Conservation (phyloP, 2,329 filamentous ascomycete species). For the Talaromyces sp. region DNA sequence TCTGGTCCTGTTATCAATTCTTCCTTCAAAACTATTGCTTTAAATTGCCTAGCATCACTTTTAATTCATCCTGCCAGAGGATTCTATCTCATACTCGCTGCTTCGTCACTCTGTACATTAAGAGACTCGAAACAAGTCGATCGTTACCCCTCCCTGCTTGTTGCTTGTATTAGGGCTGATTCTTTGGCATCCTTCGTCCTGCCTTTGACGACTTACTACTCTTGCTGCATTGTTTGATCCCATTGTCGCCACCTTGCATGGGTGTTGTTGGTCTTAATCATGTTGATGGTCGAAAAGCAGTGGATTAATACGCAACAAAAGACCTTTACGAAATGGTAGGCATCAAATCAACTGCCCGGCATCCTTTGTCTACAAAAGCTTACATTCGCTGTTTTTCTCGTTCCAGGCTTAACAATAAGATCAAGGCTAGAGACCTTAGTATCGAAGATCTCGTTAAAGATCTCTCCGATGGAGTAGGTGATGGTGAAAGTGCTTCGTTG, state of each 20-base stretch:
- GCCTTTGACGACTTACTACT: not conserved
- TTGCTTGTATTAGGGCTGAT: not conserved
- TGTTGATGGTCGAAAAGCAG: constrained; percentile 53
- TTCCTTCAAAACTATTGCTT: not conserved
- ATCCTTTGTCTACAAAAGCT: not conserved
- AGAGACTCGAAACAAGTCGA: not conserved
- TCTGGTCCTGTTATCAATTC: not conserved
- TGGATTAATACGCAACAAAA: constrained; percentile 85
- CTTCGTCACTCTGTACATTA: not conserved
- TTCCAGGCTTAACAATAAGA: constrained; percentile 87
- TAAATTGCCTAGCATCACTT: not conserved
- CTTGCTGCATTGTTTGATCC: not conserved
- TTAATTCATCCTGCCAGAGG: not conserved
- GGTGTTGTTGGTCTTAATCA: constrained; percentile 19
- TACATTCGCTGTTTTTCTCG: not conserved
- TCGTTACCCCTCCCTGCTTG: not conserved
- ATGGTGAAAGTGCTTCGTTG: not conserved
- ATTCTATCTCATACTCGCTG: not conserved
- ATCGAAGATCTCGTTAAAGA: constrained; percentile 85
- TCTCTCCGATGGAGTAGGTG: constrained; percentile 84
- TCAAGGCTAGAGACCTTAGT: constrained; percentile 68
- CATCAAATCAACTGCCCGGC: not conserved
- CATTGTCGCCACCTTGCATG: not conserved
- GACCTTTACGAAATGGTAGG: constrained; percentile 95
- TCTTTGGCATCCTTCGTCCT: not conserved